Evolutionary conservation across 768 basidiomycete species (phyloP), one percentile per base, ranked within the genome.

Genomic region (Trametes cingulata): DNA sequence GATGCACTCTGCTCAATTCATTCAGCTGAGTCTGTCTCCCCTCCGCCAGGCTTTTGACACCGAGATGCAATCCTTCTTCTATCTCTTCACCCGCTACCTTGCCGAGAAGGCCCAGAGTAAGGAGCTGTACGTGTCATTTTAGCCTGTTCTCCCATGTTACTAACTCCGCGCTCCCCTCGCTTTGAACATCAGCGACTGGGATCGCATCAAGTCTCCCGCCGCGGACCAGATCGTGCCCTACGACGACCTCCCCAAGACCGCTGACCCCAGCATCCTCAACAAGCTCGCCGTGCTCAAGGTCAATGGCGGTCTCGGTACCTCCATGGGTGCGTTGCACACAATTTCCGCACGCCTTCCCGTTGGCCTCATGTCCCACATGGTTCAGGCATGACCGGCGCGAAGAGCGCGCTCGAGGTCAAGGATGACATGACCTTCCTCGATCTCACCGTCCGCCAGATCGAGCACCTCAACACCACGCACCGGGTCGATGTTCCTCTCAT

Each of bases 381-480:
- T 17, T 4, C 62, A 89, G 88, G 88, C 40, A 88, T 91, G 85
- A 87, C 85, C 7, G 87, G 88, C 52, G 93, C 94, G 19, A 98
- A 96, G 82, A 88, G 85, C 70, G 91, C 95, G 54, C 90, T 98
- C 62, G 95, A 96, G 71, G 94, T 96, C 77, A 90, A 96, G 77
- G 90, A 97, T 68, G 94, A 93, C 73, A 94, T 96, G 95, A 95
- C 91, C 52, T 98, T 97, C 85, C 85, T 98, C 63, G 95, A 98
- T 74, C 83, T 98, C 63, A 90, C 86, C 56, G 93, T 98, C 47
- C 85, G 93, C 65, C 95, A 97, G 77, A 94, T 98, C 69, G 93
- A 97, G 81, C 92, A 96, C 74, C 86, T 96, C 71, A 95, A 95
- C 82, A 90, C 87, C 52, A 83, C 85, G 48, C 79, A 85, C 71